These are phyloP conservation scores for Vigna trinervia DNA, from an alignment of 306 rosid species.

Conservation along the genomic window DNA sequence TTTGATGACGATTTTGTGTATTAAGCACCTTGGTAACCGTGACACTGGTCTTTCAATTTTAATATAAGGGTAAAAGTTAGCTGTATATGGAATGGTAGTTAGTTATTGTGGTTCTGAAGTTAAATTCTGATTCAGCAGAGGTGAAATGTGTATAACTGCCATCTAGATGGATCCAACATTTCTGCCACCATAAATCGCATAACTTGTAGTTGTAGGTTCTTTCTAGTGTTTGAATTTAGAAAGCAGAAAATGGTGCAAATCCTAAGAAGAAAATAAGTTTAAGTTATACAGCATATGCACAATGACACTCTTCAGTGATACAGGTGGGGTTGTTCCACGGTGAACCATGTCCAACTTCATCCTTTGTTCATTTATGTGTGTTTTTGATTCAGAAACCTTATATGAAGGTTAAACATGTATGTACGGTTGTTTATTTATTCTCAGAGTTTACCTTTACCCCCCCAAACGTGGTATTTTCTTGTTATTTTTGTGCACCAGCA, in stretches of 20 bases:
- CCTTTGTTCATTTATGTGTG: conserved; percentile 26
- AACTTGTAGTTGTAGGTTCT: conserved; percentile 12
- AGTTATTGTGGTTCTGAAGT: conserved; percentile 22
- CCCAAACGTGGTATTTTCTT: not conserved
- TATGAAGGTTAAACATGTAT: not conserved
- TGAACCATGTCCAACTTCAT: conserved; percentile 34
- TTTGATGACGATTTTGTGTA: conserved; percentile 26
- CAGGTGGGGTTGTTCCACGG: conserved; percentile 7
- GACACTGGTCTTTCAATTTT: not conserved
- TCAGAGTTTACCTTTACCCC: not conserved
- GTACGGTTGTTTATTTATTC: conserved; percentile 20
- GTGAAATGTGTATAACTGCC: not conserved
- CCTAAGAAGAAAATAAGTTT: conserved; percentile 20
- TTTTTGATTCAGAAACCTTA: not conserved
- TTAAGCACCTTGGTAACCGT: conserved; percentile 31
- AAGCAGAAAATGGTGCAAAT: not conserved
- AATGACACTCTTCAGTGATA: not conserved
- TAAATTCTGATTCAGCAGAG: conserved; percentile 29
- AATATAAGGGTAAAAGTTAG: conserved; percentile 19
- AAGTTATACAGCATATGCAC: conserved; percentile 7
- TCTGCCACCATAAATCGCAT: conserved; percentile 26
- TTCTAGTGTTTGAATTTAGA: conserved; percentile 32
- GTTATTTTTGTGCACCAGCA: conserved; percentile 2
- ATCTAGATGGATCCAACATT: conserved; percentile 21
- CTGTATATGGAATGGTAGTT: conserved; percentile 36